phyloP scores from a whole-genome alignment of 2,329 filamentous ascomycete genomes.

The Arachnomyces sp. region DNA sequence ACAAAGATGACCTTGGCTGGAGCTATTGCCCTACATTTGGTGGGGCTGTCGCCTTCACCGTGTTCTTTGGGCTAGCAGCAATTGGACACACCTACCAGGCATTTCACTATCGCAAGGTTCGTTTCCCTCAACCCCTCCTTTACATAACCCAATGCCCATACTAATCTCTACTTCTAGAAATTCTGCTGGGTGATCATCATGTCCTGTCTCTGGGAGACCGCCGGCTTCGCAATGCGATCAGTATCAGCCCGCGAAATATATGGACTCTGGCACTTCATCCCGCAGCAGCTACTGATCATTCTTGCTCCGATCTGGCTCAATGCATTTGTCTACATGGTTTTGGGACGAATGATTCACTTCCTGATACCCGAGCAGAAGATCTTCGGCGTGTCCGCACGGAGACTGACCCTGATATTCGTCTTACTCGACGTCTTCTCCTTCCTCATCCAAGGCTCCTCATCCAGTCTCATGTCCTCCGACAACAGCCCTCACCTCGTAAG shows the following conservation, averaged over 20 bases:
- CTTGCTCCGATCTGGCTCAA: slow-evolving; percentile 28
- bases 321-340: slow-evolving; percentile 41
- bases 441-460: slow-evolving; percentile 10
- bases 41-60: slow-evolving; percentile 10
- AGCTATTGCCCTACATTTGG: slow-evolving; percentile 11
- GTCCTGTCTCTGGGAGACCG: slow-evolving; percentile 9
- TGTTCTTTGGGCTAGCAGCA: slow-evolving; percentile 7
- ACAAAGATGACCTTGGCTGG: slow-evolving; percentile 10
- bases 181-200: slow-evolving; percentile 15
- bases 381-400: slow-evolving; percentile 30
- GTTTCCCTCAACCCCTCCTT: background rate
- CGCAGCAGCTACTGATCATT: slow-evolving; percentile 12
- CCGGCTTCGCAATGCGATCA: slow-evolving; percentile 11
- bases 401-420: slow-evolving; percentile 35
- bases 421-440: slow-evolving; percentile 32
- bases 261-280: slow-evolving; percentile 9
- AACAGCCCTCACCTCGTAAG: slow-evolving; percentile 9
- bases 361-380: slow-evolving; percentile 33
- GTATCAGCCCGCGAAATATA: slow-evolving; percentile 6
- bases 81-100: slow-evolving; percentile 9
- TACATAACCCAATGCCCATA: too few relatives aligned
- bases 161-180: slow-evolving; percentile 4
- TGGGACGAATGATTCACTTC: slow-evolving; percentile 41
- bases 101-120: slow-evolving; percentile 11
- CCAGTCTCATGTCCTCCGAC: slow-evolving; percentile 16